phyloP scores from a whole-genome alignment of 345 rosid genomes.

The Ceriops tagal region DNA sequence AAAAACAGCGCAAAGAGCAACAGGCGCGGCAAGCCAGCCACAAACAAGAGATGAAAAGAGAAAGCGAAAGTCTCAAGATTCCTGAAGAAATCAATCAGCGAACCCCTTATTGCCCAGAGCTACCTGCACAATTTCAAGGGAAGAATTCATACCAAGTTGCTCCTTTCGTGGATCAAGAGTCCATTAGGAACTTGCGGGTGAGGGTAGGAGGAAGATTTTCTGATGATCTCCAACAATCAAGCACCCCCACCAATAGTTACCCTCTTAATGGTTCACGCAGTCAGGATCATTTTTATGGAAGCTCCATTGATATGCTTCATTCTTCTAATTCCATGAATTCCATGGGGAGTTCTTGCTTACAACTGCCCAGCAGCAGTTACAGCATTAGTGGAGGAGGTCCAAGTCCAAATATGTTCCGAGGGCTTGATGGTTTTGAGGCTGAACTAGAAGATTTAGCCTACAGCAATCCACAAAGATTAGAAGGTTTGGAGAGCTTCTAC shows the following conservation, averaged over 20 bases:
- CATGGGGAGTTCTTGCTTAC: slow-evolving; percentile 32
- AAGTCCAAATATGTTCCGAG: slow-evolving; percentile 35
- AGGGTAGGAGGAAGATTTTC: slow-evolving; percentile 44
- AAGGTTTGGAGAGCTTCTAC: slow-evolving; percentile 29
- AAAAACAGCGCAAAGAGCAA: slow-evolving; percentile 55
- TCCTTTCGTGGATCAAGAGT: slow-evolving; percentile 39
- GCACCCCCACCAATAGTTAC: background rate
- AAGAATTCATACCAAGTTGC: slow-evolving; percentile 10
- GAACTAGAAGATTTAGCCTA: slow-evolving; percentile 24
- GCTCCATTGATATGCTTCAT: slow-evolving; percentile 22
- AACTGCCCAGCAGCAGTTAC: slow-evolving; percentile 25
- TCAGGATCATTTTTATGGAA: slow-evolving; percentile 18
- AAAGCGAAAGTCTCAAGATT: slow-evolving; percentile 23
- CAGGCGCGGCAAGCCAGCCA: slow-evolving; percentile 31
- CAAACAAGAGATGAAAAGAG: slow-evolving; percentile 50
- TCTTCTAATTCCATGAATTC: slow-evolving; percentile 28
- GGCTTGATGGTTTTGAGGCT: slow-evolving; percentile 22
- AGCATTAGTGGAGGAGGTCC: slow-evolving; percentile 7
- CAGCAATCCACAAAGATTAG: slow-evolving; percentile 9
- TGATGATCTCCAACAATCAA: slow-evolving; percentile 22
- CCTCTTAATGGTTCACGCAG: slow-evolving; percentile 14
- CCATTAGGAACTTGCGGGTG: slow-evolving; percentile 29
- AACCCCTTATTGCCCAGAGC: slow-evolving; percentile 30
- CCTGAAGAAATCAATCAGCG: slow-evolving; percentile 15
- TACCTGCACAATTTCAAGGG: slow-evolving; percentile 9